Percentiles rank a stretch among this genome's conserved stretches.
phyloP scores from a whole-genome alignment of 78 protist species.

The Paulinella micropora region DNA sequence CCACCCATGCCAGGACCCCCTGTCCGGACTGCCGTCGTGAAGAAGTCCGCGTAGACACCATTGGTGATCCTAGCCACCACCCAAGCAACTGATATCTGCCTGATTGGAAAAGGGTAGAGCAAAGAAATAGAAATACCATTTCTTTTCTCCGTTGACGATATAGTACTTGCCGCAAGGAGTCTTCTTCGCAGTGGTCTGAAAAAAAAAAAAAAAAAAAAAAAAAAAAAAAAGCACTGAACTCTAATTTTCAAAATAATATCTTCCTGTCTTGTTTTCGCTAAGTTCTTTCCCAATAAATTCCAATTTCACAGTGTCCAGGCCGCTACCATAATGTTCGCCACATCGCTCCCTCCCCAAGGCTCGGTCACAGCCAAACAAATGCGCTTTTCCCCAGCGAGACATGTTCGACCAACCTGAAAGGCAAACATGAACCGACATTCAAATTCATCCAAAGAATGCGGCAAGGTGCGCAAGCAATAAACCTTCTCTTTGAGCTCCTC shows the following conservation, averaged over 20 bases:
- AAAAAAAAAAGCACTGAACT: too few relatives aligned
- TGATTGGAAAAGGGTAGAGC: too few relatives aligned
- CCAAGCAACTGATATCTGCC: too few relatives aligned
- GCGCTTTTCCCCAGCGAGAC: neutral
- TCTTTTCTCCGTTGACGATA: conserved; percentile 16
- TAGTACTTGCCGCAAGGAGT: conserved; percentile 18
- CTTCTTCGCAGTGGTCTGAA: neutral
- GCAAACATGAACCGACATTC: neutral
- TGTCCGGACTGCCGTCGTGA: neutral
- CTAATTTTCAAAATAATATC: too few relatives aligned
- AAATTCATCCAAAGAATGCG: neutral
- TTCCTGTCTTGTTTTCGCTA: too few relatives aligned
- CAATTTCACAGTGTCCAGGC: too few relatives aligned
- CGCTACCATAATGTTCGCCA: too few relatives aligned
- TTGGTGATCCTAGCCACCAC: too few relatives aligned
- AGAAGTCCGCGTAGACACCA: conserved; percentile 9
- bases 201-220: too few relatives aligned
- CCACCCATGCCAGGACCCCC: conserved; percentile 12
- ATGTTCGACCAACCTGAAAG: neutral
- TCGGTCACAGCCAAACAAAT: conserved; percentile 12
- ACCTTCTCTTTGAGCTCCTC: conserved; percentile 5
- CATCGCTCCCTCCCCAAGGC: conserved; percentile 14
- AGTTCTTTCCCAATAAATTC: too few relatives aligned
- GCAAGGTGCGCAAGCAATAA: neutral
- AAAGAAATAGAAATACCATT: too few relatives aligned